Conservation (phyloP, 148 eudicot species). For the Diospyros lotus region DNA sequence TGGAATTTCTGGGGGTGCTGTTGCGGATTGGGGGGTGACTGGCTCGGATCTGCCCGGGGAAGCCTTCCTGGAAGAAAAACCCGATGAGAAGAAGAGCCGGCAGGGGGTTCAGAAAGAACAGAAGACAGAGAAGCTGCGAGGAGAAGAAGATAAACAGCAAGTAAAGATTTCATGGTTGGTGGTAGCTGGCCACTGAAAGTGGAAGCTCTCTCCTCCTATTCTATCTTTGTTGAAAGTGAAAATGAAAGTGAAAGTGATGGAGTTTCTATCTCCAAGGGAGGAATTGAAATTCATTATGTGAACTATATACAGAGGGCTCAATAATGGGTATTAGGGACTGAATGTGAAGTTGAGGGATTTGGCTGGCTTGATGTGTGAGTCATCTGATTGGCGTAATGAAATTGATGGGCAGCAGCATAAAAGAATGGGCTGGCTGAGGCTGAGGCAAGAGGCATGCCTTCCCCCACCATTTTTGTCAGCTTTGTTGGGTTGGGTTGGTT, state of each 20-base stretch:
- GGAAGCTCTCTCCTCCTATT: neutral
- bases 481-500: too few species aligned
- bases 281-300: too few species aligned
- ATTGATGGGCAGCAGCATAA: too few species aligned
- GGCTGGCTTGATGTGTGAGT: too few species aligned
- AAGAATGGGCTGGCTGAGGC: too few species aligned
- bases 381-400: too few species aligned
- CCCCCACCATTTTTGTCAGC: too few species aligned
- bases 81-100: slow-evolving; percentile 6
- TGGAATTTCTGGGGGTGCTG: neutral
- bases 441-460: too few species aligned
- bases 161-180: slow-evolving; percentile 3
- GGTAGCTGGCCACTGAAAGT: neutral
- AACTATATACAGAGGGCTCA: too few species aligned
- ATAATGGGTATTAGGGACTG: too few species aligned
- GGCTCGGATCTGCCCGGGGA: slow-evolving; percentile 25
- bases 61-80: slow-evolving; percentile 2
- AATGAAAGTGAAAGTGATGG: neutral
- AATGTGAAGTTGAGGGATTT: too few species aligned
- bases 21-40: neutral
- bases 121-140: slow-evolving; percentile 3
- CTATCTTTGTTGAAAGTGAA: neutral
- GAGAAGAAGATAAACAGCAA: neutral
- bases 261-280: too few species aligned
- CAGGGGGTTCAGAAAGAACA: neutral